A percentile compares a stretch with the other conserved stretches of the same genome.
Conservation (phyloP, 441 rosid genomes). For the Erodium trifolium region DNA sequence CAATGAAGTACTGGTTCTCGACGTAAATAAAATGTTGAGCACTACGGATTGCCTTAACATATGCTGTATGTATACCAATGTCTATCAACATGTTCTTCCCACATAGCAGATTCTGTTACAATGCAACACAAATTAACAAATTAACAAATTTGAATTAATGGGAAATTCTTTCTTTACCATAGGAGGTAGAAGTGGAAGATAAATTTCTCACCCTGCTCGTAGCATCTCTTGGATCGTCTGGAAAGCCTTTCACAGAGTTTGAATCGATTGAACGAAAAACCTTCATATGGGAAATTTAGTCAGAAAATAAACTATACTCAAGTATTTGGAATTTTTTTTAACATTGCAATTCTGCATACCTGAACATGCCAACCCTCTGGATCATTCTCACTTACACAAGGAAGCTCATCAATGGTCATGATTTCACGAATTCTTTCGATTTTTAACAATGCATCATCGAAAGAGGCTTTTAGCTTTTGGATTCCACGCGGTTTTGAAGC, state of each 20-base stretch:
- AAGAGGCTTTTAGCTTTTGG: slow-evolving; percentile 42
- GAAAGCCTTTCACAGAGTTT: slow-evolving; percentile 77
- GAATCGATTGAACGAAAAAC: slow-evolving; percentile 96
- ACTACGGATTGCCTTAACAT: slow-evolving; percentile 89
- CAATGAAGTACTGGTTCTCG: slow-evolving; percentile 95
- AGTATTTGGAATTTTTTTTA: no score
- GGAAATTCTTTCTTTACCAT: no score
- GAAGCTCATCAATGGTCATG: slow-evolving; percentile 52
- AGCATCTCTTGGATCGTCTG: slow-evolving; percentile 78
- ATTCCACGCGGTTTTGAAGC: slow-evolving; percentile 69
- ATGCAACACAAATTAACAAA: slow-evolving; percentile 19
- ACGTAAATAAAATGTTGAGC: slow-evolving; percentile 96
- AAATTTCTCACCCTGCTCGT: slow-evolving; percentile 47
- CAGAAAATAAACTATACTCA: no score
- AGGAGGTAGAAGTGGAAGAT: neutral
- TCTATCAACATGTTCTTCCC: slow-evolving; percentile 92
- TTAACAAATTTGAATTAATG: neutral
- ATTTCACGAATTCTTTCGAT: slow-evolving; percentile 79
- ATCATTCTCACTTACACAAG: slow-evolving; percentile 32
- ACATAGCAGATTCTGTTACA: slow-evolving; percentile 71
- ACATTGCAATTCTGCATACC: slow-evolving; percentile 15
- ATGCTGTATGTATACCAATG: slow-evolving; percentile 98
- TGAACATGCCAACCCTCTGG: slow-evolving; percentile 95
- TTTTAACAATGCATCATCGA: slow-evolving; percentile 80
- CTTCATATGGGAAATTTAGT: no score